phyloP scores from a whole-genome alignment of 352 stramenopile species.

The Phytopythium kandeliae region DNA sequence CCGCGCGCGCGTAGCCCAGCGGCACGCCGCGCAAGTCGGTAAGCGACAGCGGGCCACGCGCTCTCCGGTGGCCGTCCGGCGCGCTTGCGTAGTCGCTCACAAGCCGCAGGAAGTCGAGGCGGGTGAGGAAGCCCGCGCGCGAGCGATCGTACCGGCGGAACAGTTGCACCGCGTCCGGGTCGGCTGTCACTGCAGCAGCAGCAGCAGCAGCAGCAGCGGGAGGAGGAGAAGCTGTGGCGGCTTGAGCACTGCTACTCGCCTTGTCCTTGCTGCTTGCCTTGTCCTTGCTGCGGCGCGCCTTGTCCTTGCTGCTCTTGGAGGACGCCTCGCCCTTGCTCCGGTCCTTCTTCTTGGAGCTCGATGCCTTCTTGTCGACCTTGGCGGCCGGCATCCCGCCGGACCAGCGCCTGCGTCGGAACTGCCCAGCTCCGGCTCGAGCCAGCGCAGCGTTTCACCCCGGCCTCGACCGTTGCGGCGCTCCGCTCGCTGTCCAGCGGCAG shows the following conservation, averaged over 20 bases:
- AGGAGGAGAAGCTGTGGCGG: neutral
- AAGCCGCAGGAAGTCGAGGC: conserved; percentile 64
- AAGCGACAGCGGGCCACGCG: conserved; percentile 43
- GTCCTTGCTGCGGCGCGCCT: conserved; percentile 15
- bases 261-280: conserved; percentile 2
- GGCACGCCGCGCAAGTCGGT: conserved; percentile 61
- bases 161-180: conserved; percentile 74
- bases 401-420: too few species aligned
- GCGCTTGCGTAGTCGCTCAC: conserved; percentile 58
- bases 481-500: too few species aligned
- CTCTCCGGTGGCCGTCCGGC: conserved; percentile 1
- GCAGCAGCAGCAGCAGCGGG: conserved; percentile 1
- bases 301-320: conserved; percentile 19
- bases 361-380: conserved; percentile 17
- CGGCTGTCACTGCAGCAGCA: conserved; percentile 8
- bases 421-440: too few species aligned
- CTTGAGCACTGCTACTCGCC: neutral
- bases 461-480: neutral
- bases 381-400: conserved; percentile 3
- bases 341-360: conserved; percentile 14
- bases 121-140: conserved; percentile 45
- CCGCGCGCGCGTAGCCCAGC: conserved; percentile 62
- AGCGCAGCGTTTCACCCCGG: neutral
- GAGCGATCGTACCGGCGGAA: conserved; percentile 69
- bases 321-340: conserved; percentile 14